Evolutionary conservation across 148 eudicot genomes (phyloP).

Genomic region (Tetragonia tetragonoides): DNA sequence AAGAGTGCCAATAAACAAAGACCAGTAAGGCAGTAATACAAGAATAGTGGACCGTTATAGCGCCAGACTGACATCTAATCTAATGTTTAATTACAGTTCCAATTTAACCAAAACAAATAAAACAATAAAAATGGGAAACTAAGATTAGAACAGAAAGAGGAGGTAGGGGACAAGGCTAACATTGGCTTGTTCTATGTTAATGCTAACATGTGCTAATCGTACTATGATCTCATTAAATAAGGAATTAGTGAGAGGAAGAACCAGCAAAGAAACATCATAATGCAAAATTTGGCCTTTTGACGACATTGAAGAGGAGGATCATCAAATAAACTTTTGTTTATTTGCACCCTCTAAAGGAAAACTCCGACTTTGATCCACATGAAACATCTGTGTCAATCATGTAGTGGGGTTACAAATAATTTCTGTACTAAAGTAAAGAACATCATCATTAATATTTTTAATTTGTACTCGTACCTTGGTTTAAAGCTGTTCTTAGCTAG

Average conservation of each 20-base stretch:
- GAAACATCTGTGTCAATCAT: conserved; percentile 17
- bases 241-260: conserved; percentile 10
- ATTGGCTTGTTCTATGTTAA: conserved; percentile 15
- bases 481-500: background rate
- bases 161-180: conserved; percentile 18
- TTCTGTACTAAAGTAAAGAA: conserved; percentile 7
- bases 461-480: background rate
- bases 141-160: conserved; percentile 10
- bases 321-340: conserved; percentile 16
- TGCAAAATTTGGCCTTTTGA: conserved; percentile 17
- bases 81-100: too few species aligned
- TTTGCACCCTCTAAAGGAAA: conserved; percentile 5
- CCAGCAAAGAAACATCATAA: conserved; percentile 26
- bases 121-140: background rate
- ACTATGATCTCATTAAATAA: conserved; percentile 18
- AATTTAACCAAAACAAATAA: too few species aligned
- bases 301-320: conserved; percentile 8
- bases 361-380: conserved; percentile 13
- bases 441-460: background rate
- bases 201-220: conserved; percentile 33
- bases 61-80: too few species aligned
- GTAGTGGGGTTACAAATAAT: background rate
- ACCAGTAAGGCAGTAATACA: background rate
- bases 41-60: background rate
- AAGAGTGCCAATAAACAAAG: too few species aligned